These are phyloP conservation scores for Actinomortierella ambigua DNA, from an alignment of 371 early-diverging fungal genomes.

Conservation along the genomic window DNA sequence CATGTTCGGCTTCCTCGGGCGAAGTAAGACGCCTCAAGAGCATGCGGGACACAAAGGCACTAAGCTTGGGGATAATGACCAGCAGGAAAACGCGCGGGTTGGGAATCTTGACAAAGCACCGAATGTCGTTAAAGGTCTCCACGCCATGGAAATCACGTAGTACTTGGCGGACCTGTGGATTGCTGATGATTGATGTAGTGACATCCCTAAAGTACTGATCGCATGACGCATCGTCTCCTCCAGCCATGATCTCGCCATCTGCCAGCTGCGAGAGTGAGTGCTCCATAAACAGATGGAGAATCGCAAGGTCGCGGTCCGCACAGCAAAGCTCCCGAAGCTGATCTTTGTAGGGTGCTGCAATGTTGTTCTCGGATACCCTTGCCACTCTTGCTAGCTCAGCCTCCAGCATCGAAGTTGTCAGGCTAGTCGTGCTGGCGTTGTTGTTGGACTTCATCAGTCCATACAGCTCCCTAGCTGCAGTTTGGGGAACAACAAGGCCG, in stretches of 20 bases:
- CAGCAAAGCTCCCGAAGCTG: slow-evolving; percentile 42
- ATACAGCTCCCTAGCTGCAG: slow-evolving; percentile 13
- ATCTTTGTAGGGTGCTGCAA: slow-evolving; percentile 33
- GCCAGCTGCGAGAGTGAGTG: slow-evolving; percentile 52
- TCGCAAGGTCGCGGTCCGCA: slow-evolving; percentile 49
- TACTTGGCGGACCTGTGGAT: slow-evolving; percentile 26
- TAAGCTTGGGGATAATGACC: slow-evolving; percentile 62
- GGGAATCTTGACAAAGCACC: slow-evolving; percentile 73
- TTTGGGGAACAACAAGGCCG: slow-evolving; percentile 3
- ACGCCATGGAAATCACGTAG: slow-evolving; percentile 35
- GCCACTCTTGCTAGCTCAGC: slow-evolving; percentile 12
- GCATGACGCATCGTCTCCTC: slow-evolving; percentile 43
- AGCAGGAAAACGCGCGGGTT: slow-evolving; percentile 62
- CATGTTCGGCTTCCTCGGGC: slow-evolving; percentile 7
- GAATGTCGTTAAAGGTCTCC: slow-evolving; percentile 50
- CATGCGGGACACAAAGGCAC: slow-evolving; percentile 51
- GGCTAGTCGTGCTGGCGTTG: slow-evolving; percentile 32
- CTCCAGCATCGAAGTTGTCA: slow-evolving; percentile 28
- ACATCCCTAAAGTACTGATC: slow-evolving; percentile 48
- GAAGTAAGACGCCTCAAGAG: slow-evolving; percentile 24
- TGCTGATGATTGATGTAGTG: slow-evolving; percentile 37
- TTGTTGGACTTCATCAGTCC: slow-evolving; percentile 14
- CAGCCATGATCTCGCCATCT: slow-evolving; percentile 54
- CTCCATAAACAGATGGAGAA: slow-evolving; percentile 63
- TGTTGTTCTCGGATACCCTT: slow-evolving; percentile 12